Conservation (phyloP, 805 yeast species). For the Danielia oregonensis region DNA sequence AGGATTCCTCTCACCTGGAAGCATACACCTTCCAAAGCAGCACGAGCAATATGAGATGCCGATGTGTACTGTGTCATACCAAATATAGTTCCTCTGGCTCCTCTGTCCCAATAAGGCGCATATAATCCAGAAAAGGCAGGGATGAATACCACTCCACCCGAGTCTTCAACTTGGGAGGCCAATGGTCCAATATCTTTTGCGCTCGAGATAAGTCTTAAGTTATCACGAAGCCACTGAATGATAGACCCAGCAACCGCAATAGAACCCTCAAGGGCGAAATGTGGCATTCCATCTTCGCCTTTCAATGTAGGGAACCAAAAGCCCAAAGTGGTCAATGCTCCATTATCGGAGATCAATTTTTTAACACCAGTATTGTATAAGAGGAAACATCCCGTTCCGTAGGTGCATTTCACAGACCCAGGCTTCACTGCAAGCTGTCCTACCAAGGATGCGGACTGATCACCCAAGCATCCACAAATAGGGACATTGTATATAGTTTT, state of each 20-base stretch:
- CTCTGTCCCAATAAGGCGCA: conserved; percentile 95
- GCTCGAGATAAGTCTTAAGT: conserved; percentile 72
- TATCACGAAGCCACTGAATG: conserved; percentile 92
- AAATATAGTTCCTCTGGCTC: conserved; percentile 87
- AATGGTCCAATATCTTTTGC: conserved; percentile 89
- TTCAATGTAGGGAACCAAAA: conserved; percentile 76
- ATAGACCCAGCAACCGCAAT: conserved; percentile 95
- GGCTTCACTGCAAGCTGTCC: conserved; percentile 84
- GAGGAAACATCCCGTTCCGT: conserved; percentile 93
- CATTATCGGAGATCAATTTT: conserved; percentile 70
- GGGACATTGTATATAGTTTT: conserved; percentile 59
- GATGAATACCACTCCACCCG: conserved; percentile 91
- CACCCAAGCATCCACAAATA: conserved; percentile 88
- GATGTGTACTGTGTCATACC: conserved; percentile 92
- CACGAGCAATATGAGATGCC: conserved; percentile 89
- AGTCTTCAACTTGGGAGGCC: conserved; percentile 73
- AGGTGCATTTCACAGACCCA: conserved; percentile 92
- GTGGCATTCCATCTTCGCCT: conserved; percentile 54
- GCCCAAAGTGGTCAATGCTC: conserved; percentile 85
- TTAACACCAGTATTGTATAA: conserved; percentile 80
- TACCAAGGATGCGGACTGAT: conserved; percentile 88
- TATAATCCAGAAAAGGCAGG: conserved; percentile 93
- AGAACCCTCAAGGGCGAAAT: conserved; percentile 90
- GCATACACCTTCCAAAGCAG: conserved; percentile 93
- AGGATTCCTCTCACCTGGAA: conserved; percentile 89